Percentiles rank a stretch among this genome's conserved stretches.
phyloP scores from a whole-genome alignment of 306 rosid genomes.

The Dryas alaskensis region DNA sequence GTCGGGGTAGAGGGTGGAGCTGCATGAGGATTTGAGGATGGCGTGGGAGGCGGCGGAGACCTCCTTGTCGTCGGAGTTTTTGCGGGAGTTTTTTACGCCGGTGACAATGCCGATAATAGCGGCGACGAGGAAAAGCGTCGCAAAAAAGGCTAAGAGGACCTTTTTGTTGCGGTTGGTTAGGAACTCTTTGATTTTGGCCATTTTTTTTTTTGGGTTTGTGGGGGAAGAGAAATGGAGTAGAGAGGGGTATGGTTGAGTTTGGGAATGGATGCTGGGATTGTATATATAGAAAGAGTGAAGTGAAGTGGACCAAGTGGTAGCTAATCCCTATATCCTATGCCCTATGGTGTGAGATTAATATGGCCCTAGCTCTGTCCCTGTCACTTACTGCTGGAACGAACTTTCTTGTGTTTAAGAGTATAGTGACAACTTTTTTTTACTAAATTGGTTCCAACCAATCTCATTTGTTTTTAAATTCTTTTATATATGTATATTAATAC shows the following conservation, averaged over 20 bases:
- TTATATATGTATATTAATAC: too few species aligned
- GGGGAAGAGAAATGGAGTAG: neutral
- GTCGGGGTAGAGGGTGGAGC: conserved; percentile 62
- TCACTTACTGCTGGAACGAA: too few species aligned
- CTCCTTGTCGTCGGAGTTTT: neutral
- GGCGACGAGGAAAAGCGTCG: conserved; percentile 41
- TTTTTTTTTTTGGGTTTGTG: neutral
- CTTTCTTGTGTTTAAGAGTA: too few species aligned
- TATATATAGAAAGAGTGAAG: neutral
- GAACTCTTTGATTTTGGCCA: conserved; percentile 32
- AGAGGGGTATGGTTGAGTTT: neutral
- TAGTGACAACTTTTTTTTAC: too few species aligned
- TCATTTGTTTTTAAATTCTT: too few species aligned
- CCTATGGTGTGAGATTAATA: too few species aligned
- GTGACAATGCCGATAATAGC: conserved; percentile 40
- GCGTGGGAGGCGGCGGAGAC: conserved; percentile 39
- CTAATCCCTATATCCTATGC: too few species aligned
- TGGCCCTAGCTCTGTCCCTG: too few species aligned
- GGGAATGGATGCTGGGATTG: neutral
- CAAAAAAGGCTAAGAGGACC: conserved; percentile 38
- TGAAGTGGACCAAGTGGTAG: too few species aligned
- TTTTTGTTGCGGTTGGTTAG: conserved; percentile 33
- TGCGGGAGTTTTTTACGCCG: conserved; percentile 34
- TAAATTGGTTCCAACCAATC: too few species aligned
- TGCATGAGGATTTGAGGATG: conserved; percentile 51